Conservation (phyloP, 2,329 filamentous ascomycete genomes). For the Colletotrichum cordylinicola region DNA sequence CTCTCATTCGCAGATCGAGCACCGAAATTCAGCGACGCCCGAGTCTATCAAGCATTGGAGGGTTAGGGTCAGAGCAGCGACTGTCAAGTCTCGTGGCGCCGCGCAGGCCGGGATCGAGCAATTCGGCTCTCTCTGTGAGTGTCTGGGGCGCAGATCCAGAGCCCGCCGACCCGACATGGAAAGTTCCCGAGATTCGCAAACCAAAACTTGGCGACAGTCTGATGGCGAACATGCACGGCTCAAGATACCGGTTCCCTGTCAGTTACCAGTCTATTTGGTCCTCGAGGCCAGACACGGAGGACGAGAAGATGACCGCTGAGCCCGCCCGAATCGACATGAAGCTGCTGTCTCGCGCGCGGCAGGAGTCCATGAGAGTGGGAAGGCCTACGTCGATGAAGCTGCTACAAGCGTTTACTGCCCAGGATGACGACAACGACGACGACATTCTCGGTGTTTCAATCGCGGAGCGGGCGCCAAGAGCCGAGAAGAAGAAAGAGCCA, state of each 20-base stretch:
- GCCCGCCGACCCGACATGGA: slow-evolving; percentile 42
- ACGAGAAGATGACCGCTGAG: neutral
- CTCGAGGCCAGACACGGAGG: slow-evolving; percentile 7
- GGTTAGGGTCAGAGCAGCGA: neutral
- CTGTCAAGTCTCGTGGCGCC: slow-evolving; percentile 26
- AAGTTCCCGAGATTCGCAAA: slow-evolving; percentile 38
- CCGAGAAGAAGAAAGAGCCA: neutral
- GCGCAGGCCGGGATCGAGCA: slow-evolving; percentile 24
- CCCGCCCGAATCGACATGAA: slow-evolving; percentile 1
- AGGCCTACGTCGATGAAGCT: slow-evolving; percentile 11
- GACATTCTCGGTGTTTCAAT: slow-evolving; percentile 28
- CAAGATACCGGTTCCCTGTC: slow-evolving; percentile 15
- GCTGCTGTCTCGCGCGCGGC: neutral
- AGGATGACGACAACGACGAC: slow-evolving; percentile 31
- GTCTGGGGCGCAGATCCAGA: slow-evolving; percentile 21
- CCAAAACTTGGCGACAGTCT: slow-evolving; percentile 22
- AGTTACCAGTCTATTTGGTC: slow-evolving; percentile 20
- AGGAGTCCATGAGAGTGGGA: neutral
- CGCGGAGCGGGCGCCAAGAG: neutral
- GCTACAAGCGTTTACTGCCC: slow-evolving; percentile 7
- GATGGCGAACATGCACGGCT: neutral
- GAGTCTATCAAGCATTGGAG: neutral
- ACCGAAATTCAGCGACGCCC: neutral
- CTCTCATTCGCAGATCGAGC: neutral
- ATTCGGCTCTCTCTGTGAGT: slow-evolving; percentile 5